Conservation (phyloP, 768 basidiomycete genomes). For the Lentinula raphanica region DNA sequence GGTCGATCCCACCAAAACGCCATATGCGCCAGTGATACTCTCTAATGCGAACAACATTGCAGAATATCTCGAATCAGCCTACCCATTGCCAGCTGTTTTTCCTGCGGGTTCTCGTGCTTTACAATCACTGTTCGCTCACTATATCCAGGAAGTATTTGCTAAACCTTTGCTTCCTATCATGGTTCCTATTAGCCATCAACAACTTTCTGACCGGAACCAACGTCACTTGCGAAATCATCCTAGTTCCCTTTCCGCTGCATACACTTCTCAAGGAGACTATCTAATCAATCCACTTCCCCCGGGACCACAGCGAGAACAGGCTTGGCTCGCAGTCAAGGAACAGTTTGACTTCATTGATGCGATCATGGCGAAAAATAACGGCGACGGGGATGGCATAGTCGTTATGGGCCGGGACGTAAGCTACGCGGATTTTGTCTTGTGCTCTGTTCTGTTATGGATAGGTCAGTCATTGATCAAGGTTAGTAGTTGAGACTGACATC, state of each 20-base stretch:
- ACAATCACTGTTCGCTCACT: slow-evolving; percentile 66
- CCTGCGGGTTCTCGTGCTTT: slow-evolving; percentile 67
- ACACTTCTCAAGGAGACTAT: not conserved
- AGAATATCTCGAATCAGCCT: slow-evolving; percentile 65
- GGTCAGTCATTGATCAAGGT: slow-evolving; percentile 9
- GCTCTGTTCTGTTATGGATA: slow-evolving; percentile 49
- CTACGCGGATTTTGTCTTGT: slow-evolving; percentile 49
- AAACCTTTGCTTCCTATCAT: slow-evolving; percentile 67
- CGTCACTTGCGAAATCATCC: slow-evolving; percentile 34
- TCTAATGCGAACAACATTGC: slow-evolving; percentile 60
- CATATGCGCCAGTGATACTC: slow-evolving; percentile 43
- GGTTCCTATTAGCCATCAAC: slow-evolving; percentile 62
- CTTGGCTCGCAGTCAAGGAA: slow-evolving; percentile 40
- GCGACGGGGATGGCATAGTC: slow-evolving; percentile 41
- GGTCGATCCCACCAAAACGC: slow-evolving; percentile 48
- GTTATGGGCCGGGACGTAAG: slow-evolving; percentile 44
- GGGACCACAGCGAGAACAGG: slow-evolving; percentile 35
- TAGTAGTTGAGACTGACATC: not conserved
- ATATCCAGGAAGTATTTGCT: slow-evolving; percentile 58
- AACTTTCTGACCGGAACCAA: slow-evolving; percentile 51
- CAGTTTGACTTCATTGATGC: slow-evolving; percentile 41
- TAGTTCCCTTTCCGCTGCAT: not conserved
- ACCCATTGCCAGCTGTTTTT: slow-evolving; percentile 65
- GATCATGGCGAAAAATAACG: slow-evolving; percentile 41
- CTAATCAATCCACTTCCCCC: slow-evolving; percentile 9